These are phyloP conservation scores for Viridothelium virens DNA, from an alignment of 495 filamentous ascomycete genomes.

Conservation along the genomic window DNA sequence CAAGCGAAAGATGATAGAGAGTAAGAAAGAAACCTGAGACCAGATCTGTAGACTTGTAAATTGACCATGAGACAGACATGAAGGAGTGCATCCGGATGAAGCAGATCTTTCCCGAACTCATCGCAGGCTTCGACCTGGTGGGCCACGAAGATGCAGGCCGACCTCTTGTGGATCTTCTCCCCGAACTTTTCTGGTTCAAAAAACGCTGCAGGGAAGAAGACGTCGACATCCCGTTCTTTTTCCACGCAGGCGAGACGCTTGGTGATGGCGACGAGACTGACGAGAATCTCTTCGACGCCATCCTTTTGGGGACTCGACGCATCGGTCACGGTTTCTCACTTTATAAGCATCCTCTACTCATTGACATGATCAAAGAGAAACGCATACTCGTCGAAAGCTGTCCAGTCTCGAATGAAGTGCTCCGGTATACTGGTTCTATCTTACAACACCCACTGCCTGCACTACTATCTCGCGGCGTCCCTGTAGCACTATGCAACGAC, in stretches of 20 bases:
- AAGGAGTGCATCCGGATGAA: conserved; percentile 77
- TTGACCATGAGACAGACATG: conserved; percentile 46
- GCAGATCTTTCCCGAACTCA: conserved; percentile 62
- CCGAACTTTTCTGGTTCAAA: conserved; percentile 85
- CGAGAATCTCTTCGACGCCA: conserved; percentile 81
- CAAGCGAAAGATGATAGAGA: conserved; percentile 58
- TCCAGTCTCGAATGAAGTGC: conserved; percentile 76
- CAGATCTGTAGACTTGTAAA: not conserved
- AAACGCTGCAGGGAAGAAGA: conserved; percentile 71
- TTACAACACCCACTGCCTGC: conserved; percentile 75
- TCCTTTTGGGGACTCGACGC: conserved; percentile 76
- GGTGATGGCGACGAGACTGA: conserved; percentile 70
- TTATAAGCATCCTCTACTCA: conserved; percentile 83
- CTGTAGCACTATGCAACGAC: conserved; percentile 72
- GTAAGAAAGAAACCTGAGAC: conserved; percentile 20
- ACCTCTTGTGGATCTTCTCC: conserved; percentile 65
- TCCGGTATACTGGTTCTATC: conserved; percentile 68
- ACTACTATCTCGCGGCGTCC: conserved; percentile 73
- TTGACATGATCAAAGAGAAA: conserved; percentile 79
- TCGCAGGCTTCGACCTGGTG: conserved; percentile 83
- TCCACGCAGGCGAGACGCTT: conserved; percentile 82
- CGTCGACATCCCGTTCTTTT: conserved; percentile 88
- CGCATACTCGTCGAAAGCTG: conserved; percentile 82
- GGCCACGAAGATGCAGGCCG: conserved; percentile 76
- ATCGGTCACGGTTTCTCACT: conserved; percentile 85